These are phyloP conservation scores for Heracleum sosnowskyi DNA, from an alignment of 129 eudicot species.

Conservation along the genomic window DNA sequence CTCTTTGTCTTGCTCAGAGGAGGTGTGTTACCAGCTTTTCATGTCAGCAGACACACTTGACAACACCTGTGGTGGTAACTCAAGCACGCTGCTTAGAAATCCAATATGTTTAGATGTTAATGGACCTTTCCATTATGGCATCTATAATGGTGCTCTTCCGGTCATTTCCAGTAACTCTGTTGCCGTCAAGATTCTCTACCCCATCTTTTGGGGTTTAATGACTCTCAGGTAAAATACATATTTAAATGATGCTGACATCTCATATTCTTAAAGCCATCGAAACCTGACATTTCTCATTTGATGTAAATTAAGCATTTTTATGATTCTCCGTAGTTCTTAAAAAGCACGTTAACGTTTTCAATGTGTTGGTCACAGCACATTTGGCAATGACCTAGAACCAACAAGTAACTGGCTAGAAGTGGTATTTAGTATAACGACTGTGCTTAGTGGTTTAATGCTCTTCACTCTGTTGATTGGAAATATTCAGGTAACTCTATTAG, in stretches of 20 bases:
- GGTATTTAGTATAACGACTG: constrained; percentile 60
- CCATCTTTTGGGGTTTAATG: constrained; percentile 26
- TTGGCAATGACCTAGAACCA: constrained; percentile 86
- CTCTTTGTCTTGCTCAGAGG: constrained; percentile 17
- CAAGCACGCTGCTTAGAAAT: constrained; percentile 6
- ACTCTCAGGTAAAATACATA: constrained; percentile 14
- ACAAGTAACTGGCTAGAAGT: constrained; percentile 87
- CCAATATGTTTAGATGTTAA: constrained; percentile 21
- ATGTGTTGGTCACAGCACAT: constrained; percentile 40
- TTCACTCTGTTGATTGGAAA: constrained; percentile 87
- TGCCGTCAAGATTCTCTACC: constrained; percentile 27
- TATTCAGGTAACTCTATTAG: constrained; percentile 55
- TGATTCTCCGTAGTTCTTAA: neutral
- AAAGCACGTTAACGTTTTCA: too few species aligned
- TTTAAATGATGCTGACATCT: neutral
- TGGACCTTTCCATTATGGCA: constrained; percentile 26
- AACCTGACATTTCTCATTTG: neutral
- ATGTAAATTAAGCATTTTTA: neutral
- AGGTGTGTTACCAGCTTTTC: constrained; percentile 12
- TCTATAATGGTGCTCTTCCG: constrained; percentile 21
- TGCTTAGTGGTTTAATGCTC: constrained; percentile 76
- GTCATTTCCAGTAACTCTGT: constrained; percentile 31
- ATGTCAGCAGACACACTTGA: constrained; percentile 3
- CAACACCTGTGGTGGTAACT: constrained; percentile 13
- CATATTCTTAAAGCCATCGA: neutral